Conservation (phyloP, 768 basidiomycete species). For the Pisolithus tinctorius region DNA sequence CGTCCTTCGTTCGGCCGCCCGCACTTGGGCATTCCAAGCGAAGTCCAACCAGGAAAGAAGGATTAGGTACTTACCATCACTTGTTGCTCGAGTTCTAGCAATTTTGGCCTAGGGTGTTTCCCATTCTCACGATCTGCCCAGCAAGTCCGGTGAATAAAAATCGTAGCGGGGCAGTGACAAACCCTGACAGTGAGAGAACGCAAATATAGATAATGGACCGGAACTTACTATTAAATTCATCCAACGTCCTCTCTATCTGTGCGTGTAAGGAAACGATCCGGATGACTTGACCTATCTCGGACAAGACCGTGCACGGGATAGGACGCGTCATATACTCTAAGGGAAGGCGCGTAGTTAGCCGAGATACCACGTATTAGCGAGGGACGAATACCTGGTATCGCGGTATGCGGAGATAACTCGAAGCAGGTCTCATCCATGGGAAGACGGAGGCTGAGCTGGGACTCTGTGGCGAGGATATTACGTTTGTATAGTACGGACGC, state of each 20-base stretch:
- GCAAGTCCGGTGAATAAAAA: conserved; percentile 16
- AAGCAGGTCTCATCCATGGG: conserved; percentile 82
- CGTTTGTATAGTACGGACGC: conserved; percentile 33
- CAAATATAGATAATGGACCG: background rate
- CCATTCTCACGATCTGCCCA: conserved; percentile 20
- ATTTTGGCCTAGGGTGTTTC: conserved; percentile 25
- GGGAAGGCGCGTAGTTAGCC: background rate
- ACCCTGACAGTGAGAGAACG: background rate
- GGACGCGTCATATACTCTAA: conserved; percentile 63
- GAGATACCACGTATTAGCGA: background rate
- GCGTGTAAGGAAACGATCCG: conserved; percentile 61
- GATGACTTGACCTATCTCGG: conserved; percentile 70
- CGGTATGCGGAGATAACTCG: conserved; percentile 50
- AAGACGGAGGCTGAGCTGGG: conserved; percentile 53
- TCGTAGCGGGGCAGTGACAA: background rate
- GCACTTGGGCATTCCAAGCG: background rate
- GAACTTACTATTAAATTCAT: conserved; percentile 43
- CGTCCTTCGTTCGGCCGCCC: background rate
- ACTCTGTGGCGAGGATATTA: conserved; percentile 29
- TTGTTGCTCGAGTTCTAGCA: conserved; percentile 40
- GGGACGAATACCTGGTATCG: conserved; percentile 23
- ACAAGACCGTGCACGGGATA: conserved; percentile 43
- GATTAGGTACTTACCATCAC: conserved; percentile 26
- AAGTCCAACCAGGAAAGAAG: background rate
- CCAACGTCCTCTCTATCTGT: conserved; percentile 50